Evolutionary conservation across 1,284 basidiomycete genomes (phyloP).

Genomic region (Austroboletus novae-zelandiae): DNA sequence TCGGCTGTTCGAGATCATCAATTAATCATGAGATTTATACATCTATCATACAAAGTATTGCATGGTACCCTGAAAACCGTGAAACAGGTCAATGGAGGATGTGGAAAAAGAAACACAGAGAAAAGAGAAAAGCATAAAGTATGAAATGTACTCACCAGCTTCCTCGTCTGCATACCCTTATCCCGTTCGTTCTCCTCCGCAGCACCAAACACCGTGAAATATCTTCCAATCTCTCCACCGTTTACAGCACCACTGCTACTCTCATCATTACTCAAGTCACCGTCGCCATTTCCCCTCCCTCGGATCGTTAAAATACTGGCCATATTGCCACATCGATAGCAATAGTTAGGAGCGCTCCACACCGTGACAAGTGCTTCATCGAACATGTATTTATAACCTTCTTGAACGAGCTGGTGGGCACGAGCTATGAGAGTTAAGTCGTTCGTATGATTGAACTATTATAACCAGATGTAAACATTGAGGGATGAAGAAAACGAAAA

Average conservation of each 20-base stretch:
- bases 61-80: constrained; percentile 25
- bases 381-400: constrained; percentile 99
- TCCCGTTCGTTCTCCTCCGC: constrained; percentile 86
- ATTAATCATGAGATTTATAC: constrained; percentile 6
- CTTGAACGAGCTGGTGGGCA: constrained; percentile 94
- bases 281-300: constrained; percentile 53
- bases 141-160: constrained; percentile 48
- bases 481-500: not conserved
- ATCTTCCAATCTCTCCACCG: constrained; percentile 25
- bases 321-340: constrained; percentile 82
- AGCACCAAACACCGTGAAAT: constrained; percentile 80
- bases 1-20: not conserved
- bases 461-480: constrained; percentile 3
- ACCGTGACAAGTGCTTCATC: constrained; percentile 93
- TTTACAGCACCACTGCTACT: constrained; percentile 1
- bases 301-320: constrained; percentile 74
- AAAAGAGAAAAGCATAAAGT: not conserved
- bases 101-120: not conserved
- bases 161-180: constrained; percentile 60
- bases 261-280: constrained; percentile 15
- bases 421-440: constrained; percentile 81
- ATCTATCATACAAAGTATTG: constrained; percentile 32
- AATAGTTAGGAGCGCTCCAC: constrained; percentile 98
- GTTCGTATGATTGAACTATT: constrained; percentile 91
- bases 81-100: constrained; percentile 3